phyloP scores from a whole-genome alignment of 805 yeast species.

The Kazachstania taianensis region DNA sequence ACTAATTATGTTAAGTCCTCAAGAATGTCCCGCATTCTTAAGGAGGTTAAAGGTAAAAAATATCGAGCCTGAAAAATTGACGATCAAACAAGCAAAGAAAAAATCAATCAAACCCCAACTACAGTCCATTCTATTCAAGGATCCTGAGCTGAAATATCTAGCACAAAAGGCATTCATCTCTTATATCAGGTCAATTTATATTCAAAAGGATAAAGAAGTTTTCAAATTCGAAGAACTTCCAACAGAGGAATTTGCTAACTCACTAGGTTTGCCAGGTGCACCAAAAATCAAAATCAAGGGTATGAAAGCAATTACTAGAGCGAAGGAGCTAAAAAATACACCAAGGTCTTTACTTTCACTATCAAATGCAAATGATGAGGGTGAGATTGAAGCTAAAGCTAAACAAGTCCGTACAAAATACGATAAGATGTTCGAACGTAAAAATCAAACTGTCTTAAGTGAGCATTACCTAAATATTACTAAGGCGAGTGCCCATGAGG shows the following conservation, averaged over 20 bases:
- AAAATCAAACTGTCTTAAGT: conserved; percentile 84
- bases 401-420: conserved; percentile 66
- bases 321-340: conserved; percentile 70
- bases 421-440: conserved; percentile 91
- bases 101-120: conserved; percentile 72
- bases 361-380: conserved; percentile 51
- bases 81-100: conserved; percentile 60
- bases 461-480: conserved; percentile 78
- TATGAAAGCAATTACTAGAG: conserved; percentile 32
- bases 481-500: conserved; percentile 36
- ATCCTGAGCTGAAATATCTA: conserved; percentile 82
- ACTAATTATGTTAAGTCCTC: conserved; percentile 69
- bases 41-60: conserved; percentile 49
- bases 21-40: conserved; percentile 71
- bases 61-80: conserved; percentile 62
- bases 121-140: conserved; percentile 84
- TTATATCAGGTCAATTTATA: conserved; percentile 71
- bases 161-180: conserved; percentile 95
- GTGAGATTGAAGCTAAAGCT: conserved; percentile 36
- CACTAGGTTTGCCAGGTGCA: conserved; percentile 91
- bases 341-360: conserved; percentile 59
- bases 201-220: conserved; percentile 80
- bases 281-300: conserved; percentile 78
- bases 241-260: conserved; percentile 72
- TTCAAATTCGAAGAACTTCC: conserved; percentile 73